phyloP scores from a whole-genome alignment of 345 rosid species.

The Raphanus sativus region DNA sequence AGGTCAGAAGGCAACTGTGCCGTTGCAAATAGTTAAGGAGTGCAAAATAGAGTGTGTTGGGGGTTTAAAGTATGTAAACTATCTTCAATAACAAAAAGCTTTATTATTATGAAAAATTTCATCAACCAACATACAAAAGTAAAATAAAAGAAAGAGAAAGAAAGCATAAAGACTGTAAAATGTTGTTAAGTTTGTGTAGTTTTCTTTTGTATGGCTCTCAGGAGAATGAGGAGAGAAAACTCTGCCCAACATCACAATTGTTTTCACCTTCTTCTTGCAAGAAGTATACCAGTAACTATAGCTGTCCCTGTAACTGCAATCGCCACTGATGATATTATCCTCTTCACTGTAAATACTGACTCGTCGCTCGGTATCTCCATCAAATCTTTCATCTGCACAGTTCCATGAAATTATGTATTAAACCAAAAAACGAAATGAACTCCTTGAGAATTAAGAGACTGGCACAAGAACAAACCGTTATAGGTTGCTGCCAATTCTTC shows the following conservation, averaged over 20 bases:
- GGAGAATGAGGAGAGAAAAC: slow-evolving; percentile 6
- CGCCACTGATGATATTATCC: slow-evolving; percentile 66
- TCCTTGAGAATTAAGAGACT: background rate
- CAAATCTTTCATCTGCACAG: slow-evolving; percentile 62
- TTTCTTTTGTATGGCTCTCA: slow-evolving; percentile 21
- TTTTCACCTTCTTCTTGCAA: slow-evolving; percentile 56
- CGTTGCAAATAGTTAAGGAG: slow-evolving; percentile 21
- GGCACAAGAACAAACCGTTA: slow-evolving; percentile 46
- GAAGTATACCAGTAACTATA: slow-evolving; percentile 61
- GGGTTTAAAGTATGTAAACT: too few species aligned
- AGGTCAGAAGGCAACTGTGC: slow-evolving; percentile 63
- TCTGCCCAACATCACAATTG: slow-evolving; percentile 6
- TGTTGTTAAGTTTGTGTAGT: slow-evolving; percentile 22
- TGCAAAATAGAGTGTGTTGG: too few species aligned
- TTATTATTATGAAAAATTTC: background rate
- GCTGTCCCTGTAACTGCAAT: slow-evolving; percentile 70
- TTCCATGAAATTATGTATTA: background rate
- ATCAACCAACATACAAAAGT: background rate
- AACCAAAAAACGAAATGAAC: background rate
- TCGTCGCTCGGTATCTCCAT: slow-evolving; percentile 59
- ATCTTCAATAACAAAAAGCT: background rate
- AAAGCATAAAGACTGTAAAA: background rate
- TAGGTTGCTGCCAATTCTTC: slow-evolving; percentile 86
- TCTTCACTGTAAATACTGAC: slow-evolving; percentile 44
- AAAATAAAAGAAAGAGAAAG: background rate